Percentiles rank a stretch among this genome's conserved stretches.
phyloP scores from a whole-genome alignment of 1,284 basidiomycete genomes.

The Cystobasidiaceae sp. region DNA sequence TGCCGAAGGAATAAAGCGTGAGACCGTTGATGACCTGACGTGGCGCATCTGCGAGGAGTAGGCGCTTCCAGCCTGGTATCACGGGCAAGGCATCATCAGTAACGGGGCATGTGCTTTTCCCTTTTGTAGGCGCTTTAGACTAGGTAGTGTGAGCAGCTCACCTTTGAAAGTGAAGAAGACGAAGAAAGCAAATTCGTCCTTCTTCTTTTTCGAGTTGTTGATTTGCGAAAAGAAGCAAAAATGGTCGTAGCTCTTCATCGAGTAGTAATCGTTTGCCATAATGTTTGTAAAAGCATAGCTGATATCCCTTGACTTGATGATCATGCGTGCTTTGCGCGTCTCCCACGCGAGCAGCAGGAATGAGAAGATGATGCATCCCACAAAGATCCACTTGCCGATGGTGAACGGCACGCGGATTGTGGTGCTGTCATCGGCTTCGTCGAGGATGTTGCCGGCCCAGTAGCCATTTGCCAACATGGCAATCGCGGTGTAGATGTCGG shows the following conservation, averaged over 20 bases:
- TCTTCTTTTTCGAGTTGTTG: constrained; percentile 88
- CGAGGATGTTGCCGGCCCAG: constrained; percentile 89
- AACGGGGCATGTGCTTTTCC: too few species aligned
- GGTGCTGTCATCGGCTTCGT: constrained; percentile 52
- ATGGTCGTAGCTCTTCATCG: constrained; percentile 73
- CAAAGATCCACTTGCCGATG: constrained; percentile 92
- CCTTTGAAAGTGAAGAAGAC: constrained; percentile 99
- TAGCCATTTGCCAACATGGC: constrained; percentile 88
- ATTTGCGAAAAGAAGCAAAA: constrained; percentile 98
- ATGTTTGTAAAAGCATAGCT: constrained; percentile 95
- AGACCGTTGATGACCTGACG: constrained; percentile 95
- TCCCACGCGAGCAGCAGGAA: constrained; percentile 92
- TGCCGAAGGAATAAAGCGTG: constrained; percentile 84
- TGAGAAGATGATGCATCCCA: constrained; percentile 95
- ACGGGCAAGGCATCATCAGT: too few species aligned
- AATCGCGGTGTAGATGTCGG: constrained; percentile 95
- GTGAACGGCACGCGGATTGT: constrained; percentile 83
- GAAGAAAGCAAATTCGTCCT: constrained; percentile 97
- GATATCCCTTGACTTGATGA: constrained; percentile 90
- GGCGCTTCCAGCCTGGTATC: constrained; percentile 80
- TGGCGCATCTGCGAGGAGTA: constrained; percentile 91
- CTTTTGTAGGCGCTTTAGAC: too few species aligned
- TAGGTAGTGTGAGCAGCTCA: too few species aligned
- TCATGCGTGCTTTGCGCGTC: constrained; percentile 81
- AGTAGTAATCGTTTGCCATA: constrained; percentile 93